Base-by-base conservation (phyloP, 2,329 filamentous ascomycete genomes). In the Fusarium begoniae region DNA sequence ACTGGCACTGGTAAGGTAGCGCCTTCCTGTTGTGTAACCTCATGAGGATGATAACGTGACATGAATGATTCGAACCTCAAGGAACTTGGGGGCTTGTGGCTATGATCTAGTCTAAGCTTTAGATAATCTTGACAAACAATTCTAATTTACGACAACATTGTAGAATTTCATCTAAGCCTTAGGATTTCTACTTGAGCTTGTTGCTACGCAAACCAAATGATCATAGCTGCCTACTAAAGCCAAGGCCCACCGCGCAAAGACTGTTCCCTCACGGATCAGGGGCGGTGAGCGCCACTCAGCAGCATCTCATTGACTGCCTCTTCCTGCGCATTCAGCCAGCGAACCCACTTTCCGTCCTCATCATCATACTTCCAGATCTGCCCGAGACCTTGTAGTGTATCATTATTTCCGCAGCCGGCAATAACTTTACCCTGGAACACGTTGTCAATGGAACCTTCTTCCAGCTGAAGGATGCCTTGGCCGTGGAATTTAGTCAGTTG, bases 41-140 rank as follows among this genome's bases (percentile, higher is more conserved):
- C 26, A 28, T 7, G 26, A 28, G 26, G 26, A 28, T 28, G 26
- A 28, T 28, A 28, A 28, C 6, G 26, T 28, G 26, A 28, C 26
- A 28, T 28, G 26, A 8, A 28, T 28, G 26, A 28, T 28, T 28
- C 6, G 26, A 28, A 28, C 26, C 26, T 28, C 26, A 28, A 28
- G 7, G 26, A 28, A 28, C 26, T 28, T 28, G 26, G 26, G 26
- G 26, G 26, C 26, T 8, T 28, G 7, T 28, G 26, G 26, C 26
- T 28, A 28, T 28, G 26, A 28, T 28, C 26, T 28, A 28, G 11
- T 30, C 14, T 48, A 35, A 15, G 8, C 4, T 15, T 15, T 48
- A 0, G 0, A 30, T 6, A 30, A 17, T 17, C 13, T 48, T 30
- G 7, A 44, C n/a, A 11, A 30, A 30, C 3, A 35, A 35, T 0